A percentile compares a stretch with the other conserved stretches of the same genome.
These are phyloP conservation scores for Pichiaceae sp. DNA, from an alignment of 1,139 yeast genomes.

Conservation along the genomic window DNA sequence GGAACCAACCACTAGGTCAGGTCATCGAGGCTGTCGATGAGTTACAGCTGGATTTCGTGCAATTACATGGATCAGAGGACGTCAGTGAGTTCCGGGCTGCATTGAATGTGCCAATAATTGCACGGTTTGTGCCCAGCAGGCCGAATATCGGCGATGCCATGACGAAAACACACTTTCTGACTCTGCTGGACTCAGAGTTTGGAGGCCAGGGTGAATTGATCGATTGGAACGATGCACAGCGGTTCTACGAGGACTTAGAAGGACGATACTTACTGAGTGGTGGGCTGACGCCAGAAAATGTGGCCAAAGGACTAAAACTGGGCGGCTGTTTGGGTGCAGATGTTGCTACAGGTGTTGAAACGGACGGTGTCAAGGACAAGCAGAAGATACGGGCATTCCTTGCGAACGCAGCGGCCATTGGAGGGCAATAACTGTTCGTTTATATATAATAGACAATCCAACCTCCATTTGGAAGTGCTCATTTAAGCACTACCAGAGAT, in stretches of 20 bases:
- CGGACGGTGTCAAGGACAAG: conserved; percentile 62
- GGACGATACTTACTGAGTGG: conserved; percentile 76
- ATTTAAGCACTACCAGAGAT: conserved; percentile 73
- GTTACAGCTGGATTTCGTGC: conserved; percentile 65
- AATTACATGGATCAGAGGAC: conserved; percentile 82
- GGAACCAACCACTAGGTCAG: conserved; percentile 67
- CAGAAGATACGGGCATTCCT: conserved; percentile 54
- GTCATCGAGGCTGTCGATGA: conserved; percentile 40
- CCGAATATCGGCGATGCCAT: conserved; percentile 21
- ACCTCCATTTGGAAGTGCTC: no score
- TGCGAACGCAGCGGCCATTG: conserved; percentile 30
- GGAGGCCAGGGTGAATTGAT: conserved; percentile 87
- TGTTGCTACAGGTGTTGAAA: conserved; percentile 93
- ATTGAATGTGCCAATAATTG: conserved; percentile 48
- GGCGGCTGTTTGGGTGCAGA: conserved; percentile 75
- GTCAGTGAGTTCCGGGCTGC: conserved; percentile 37
- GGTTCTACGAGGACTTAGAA: conserved; percentile 28
- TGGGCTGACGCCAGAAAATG: conserved; percentile 73
- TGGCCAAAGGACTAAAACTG: conserved; percentile 38
- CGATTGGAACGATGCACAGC: conserved; percentile 54
- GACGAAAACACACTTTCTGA: conserved; percentile 34
- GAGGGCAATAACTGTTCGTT: no score
- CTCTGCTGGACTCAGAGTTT: conserved; percentile 75
- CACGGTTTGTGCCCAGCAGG: conserved; percentile 65
- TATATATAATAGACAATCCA: not conserved